Evolutionary conservation across 331 rosid species (phyloP), one percentile per base, ranked within the genome.

Genomic region (Ulmus americana): DNA sequence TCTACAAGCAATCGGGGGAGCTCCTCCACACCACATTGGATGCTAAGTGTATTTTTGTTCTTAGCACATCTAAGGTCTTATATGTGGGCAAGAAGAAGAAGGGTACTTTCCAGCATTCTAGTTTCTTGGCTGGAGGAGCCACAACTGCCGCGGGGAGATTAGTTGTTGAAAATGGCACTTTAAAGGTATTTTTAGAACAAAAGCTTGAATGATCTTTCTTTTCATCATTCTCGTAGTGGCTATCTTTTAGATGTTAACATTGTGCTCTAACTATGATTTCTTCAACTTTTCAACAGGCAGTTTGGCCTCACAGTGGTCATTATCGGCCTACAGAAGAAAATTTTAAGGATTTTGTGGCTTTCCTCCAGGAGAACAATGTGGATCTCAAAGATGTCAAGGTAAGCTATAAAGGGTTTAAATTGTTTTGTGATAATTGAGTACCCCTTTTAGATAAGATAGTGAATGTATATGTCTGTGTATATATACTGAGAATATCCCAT

Each of bases 291-390:
- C 58, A 55, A 65, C 91, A 94, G 99, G 91, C 90, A 44, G 96
- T 94, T 71, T 94, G 97, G 99, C 96, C 99, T 81, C 99, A 94
- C 78, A 94, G 99, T 39, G 99, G 99, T 14, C 99, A 94, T 64
- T 94, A 94, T 63, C 90, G 80, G 49, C 99, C 99, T 0, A 94
- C 99, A 0, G 90, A 81, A 78, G 88, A 82, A 72, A 94, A 94
- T 48, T 94, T 94, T 45, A 71, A 85, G 76, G 99, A 94, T 20
- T 87, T 94, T 6, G 57, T 90, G 70, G 71, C 96, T 42, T 94
- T 87, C 83, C 97, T 94, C 22, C 63, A 81, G 55, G 96, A 94
- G 70, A 90, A 87, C 83, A 81, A 79, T 22, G 96, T 90, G 69
- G 86, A 77, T 70, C 89, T 94, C 54, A 82, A 77, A 6, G 87